Percentiles rank a stretch among this genome's conserved stretches.
Evolutionary conservation across 192 early-diverging fungal genomes (phyloP).

Genomic region (Coemansia sp.): DNA sequence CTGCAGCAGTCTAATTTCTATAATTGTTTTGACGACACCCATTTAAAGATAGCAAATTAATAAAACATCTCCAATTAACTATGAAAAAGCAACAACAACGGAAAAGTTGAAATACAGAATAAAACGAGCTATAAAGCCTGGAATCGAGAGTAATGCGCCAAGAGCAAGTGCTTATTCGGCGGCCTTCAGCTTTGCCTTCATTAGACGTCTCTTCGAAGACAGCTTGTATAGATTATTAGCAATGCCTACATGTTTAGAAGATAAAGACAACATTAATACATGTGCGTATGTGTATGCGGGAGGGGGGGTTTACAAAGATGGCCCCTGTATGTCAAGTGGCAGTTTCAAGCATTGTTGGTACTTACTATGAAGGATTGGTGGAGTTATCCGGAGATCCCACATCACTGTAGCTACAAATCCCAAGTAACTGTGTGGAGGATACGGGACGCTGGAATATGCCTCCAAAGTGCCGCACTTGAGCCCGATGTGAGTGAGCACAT

Average conservation of each 20-base stretch:
- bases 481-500: slow-evolving; percentile 70
- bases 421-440: slow-evolving; percentile 46
- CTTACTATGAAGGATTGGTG: slow-evolving; percentile 49
- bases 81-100: no score
- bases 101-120: neutral
- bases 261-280: no score
- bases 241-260: slow-evolving; percentile 29
- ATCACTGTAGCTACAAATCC: slow-evolving; percentile 33
- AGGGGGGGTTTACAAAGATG: no score
- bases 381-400: slow-evolving; percentile 44
- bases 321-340: no score
- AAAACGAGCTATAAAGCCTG: neutral
- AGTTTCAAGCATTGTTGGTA: neutral
- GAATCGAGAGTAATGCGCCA: neutral
- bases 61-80: no score
- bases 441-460: slow-evolving; percentile 36
- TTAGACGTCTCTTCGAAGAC: slow-evolving; percentile 24
- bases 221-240: slow-evolving; percentile 49
- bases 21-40: neutral
- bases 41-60: no score
- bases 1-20: no score
- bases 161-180: neutral
- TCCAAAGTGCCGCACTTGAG: slow-evolving; percentile 58
- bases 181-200: neutral
- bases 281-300: no score